Percentiles rank a stretch among this genome's conserved stretches.
These are phyloP conservation scores for Metschnikowia santaceciliae DNA, from an alignment of 805 yeast species.

Conservation along the genomic window DNA sequence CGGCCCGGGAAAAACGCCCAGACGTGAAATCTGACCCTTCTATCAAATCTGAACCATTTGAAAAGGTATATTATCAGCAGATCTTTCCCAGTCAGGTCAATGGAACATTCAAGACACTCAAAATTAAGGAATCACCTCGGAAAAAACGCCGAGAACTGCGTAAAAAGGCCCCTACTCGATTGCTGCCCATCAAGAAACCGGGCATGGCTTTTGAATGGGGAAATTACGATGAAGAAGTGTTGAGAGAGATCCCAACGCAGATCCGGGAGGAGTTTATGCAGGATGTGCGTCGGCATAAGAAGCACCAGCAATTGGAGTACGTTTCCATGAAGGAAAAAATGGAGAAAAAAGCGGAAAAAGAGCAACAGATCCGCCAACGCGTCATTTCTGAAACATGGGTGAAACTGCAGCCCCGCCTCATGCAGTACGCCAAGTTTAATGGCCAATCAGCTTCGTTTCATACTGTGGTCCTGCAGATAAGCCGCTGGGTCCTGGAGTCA, in stretches of 20 bases:
- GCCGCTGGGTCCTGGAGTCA: conserved; percentile 13
- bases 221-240: conserved; percentile 33
- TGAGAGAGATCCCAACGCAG: conserved; percentile 38
- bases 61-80: conserved; percentile 34
- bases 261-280: conserved; percentile 33
- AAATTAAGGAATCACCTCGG: conserved; percentile 31
- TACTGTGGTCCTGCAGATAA: conserved; percentile 9
- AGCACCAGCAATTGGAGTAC: conserved; percentile 23
- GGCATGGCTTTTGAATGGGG: conserved; percentile 18
- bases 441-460: conserved; percentile 2
- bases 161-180: not conserved
- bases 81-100: conserved; percentile 32
- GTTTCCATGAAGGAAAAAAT: conserved; percentile 28
- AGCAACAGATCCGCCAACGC: conserved; percentile 4
- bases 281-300: conserved; percentile 30
- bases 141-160: conserved; percentile 7
- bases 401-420: conserved; percentile 4
- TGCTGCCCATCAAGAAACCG: conserved; percentile 8
- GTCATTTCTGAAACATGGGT: conserved; percentile 14
- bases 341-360: conserved; percentile 6
- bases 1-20: conserved; percentile 8
- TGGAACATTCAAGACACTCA: conserved; percentile 26
- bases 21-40: not conserved
- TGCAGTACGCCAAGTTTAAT: not conserved
- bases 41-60: too few relatives aligned